A percentile compares a stretch with the other conserved stretches of the same genome.
Evolutionary conservation across 2,329 filamentous ascomycete species (phyloP).

Genomic region (Epichloe bromicola): DNA sequence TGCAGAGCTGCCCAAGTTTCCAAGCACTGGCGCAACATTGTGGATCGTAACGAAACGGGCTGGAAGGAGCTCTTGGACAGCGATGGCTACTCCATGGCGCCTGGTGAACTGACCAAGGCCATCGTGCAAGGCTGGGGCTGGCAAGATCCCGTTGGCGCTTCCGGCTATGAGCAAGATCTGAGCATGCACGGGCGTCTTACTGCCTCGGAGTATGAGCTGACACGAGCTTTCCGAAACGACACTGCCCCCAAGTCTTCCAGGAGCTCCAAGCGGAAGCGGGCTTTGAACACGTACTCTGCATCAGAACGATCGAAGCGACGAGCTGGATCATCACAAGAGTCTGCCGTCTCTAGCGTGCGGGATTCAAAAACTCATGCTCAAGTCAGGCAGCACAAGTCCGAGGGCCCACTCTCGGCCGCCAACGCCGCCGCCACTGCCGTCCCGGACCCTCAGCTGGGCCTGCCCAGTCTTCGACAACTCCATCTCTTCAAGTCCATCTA

Average conservation of each 20-base stretch:
- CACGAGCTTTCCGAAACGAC: slow-evolving; percentile 28
- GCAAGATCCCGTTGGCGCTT: slow-evolving; percentile 69
- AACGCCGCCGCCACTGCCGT: slow-evolving; percentile 73
- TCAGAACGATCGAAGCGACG: slow-evolving; percentile 42
- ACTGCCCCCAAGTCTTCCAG: slow-evolving; percentile 28
- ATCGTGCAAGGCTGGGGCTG: slow-evolving; percentile 93
- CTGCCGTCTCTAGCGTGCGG: slow-evolving; percentile 21
- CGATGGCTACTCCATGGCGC: slow-evolving; percentile 67
- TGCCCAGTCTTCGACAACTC: slow-evolving; percentile 66
- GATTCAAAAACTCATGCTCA: slow-evolving; percentile 27
- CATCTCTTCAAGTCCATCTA: slow-evolving; percentile 96
- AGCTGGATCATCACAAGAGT: slow-evolving; percentile 31
- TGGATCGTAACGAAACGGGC: slow-evolving; percentile 85
- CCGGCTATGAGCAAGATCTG: slow-evolving; percentile 71
- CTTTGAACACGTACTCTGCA: slow-evolving; percentile 28
- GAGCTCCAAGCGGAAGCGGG: slow-evolving; percentile 44
- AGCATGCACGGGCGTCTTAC: slow-evolving; percentile 43
- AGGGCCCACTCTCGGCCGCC: slow-evolving; percentile 78
- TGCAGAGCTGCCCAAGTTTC: slow-evolving; percentile 88
- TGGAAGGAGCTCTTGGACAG: slow-evolving; percentile 88
- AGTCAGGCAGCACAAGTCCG: slow-evolving; percentile 44
- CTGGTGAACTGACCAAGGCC: slow-evolving; percentile 73
- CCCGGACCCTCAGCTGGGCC: slow-evolving; percentile 66
- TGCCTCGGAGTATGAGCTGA: slow-evolving; percentile 39
- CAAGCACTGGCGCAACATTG: slow-evolving; percentile 80